phyloP scores from a whole-genome alignment of 768 basidiomycete species.

The Xanthoconium stramineum region DNA sequence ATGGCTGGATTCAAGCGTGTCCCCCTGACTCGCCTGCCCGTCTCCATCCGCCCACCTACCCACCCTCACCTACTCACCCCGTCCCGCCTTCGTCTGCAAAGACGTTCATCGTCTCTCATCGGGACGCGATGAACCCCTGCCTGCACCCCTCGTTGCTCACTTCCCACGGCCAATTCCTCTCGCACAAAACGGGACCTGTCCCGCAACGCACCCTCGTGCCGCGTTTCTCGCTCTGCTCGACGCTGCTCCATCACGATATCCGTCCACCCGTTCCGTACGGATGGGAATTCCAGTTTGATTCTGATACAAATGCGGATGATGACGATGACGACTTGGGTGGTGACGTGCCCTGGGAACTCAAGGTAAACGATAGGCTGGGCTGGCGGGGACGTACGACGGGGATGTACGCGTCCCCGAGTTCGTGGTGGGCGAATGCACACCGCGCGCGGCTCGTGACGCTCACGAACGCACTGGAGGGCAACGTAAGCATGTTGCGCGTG shows the following conservation, averaged over 20 bases:
- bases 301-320: background rate
- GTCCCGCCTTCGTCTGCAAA: background rate
- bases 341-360: constrained; percentile 62
- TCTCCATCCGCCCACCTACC: constrained; percentile 31
- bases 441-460: constrained; percentile 45
- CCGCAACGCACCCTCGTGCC: constrained; percentile 45
- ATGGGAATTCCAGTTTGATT: constrained; percentile 43
- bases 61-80: background rate
- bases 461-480: constrained; percentile 41
- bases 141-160: constrained; percentile 31
- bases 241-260: constrained; percentile 54
- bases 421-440: constrained; percentile 51
- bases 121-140: constrained; percentile 37
- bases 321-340: constrained; percentile 3
- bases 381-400: constrained; percentile 81
- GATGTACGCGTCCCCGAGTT: constrained; percentile 36
- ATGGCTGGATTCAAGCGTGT: constrained; percentile 25
- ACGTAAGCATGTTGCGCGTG: constrained; percentile 37
- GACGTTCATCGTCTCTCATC: constrained; percentile 37
- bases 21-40: constrained; percentile 24
- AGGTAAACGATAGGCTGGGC: constrained; percentile 54
- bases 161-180: constrained; percentile 52
- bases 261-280: constrained; percentile 46
- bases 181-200: constrained; percentile 43
- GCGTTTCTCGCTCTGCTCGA: constrained; percentile 51